Evolutionary conservation across 2,329 filamentous ascomycete genomes (phyloP).

Genomic region (Cercospora sesami): DNA sequence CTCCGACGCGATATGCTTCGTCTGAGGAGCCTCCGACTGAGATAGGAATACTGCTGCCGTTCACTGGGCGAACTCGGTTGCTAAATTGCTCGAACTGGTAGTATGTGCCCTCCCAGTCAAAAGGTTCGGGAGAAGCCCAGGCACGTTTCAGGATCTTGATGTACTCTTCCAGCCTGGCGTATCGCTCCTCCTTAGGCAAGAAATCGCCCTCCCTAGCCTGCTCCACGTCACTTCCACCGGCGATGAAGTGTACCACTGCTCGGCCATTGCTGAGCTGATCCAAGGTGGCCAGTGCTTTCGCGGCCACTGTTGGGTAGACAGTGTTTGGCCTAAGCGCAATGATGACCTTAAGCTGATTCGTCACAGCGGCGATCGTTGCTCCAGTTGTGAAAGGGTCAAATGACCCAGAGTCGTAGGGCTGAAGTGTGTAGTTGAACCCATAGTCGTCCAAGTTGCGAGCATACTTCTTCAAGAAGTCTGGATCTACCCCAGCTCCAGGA

Average conservation of each 20-base stretch:
- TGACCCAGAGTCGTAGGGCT: slow-evolving; percentile 58
- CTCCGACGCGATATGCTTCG: slow-evolving; percentile 61
- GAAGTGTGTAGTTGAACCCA: slow-evolving; percentile 62
- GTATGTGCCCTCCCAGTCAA: slow-evolving; percentile 62
- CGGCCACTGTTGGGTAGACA: slow-evolving; percentile 62
- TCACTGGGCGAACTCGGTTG: slow-evolving; percentile 55
- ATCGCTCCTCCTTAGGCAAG: slow-evolving; percentile 58
- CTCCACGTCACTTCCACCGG: slow-evolving; percentile 61
- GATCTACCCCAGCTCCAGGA: slow-evolving; percentile 54
- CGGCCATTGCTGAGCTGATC: slow-evolving; percentile 60
- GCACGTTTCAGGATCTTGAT: slow-evolving; percentile 61
- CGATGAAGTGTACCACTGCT: slow-evolving; percentile 64
- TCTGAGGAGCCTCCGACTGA: slow-evolving; percentile 61
- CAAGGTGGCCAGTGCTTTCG: slow-evolving; percentile 61
- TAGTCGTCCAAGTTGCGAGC: slow-evolving; percentile 60
- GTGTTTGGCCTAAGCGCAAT: slow-evolving; percentile 64
- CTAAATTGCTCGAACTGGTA: slow-evolving; percentile 61
- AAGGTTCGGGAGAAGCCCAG: slow-evolving; percentile 58
- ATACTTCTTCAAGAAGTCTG: slow-evolving; percentile 58
- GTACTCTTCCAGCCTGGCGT: slow-evolving; percentile 61
- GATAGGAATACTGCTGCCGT: slow-evolving; percentile 55
- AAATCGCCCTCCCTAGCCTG: slow-evolving; percentile 63
- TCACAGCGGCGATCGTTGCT: slow-evolving; percentile 58
- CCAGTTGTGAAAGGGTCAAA: slow-evolving; percentile 61
- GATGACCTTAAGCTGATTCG: slow-evolving; percentile 62